These are phyloP conservation scores for Miscanthus sacchariflorus DNA, from an alignment of 202 grass and related monocot species.

Conservation along the genomic window DNA sequence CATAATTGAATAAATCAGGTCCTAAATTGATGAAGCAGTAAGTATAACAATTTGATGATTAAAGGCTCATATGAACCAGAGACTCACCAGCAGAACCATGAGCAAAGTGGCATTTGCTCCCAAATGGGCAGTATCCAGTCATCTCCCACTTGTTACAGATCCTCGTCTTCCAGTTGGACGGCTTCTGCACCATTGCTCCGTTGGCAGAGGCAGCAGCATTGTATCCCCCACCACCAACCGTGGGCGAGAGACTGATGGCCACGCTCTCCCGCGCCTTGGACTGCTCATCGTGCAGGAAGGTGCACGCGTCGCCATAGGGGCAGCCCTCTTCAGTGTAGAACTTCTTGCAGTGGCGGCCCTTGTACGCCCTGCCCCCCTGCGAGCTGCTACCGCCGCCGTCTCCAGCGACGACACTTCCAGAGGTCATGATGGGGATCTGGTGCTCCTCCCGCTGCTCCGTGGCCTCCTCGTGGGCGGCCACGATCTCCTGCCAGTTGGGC, in stretches of 20 bases:
- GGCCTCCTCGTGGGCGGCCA: conserved; percentile 78
- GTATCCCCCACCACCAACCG: conserved; percentile 62
- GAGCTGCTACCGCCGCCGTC: conserved; percentile 52
- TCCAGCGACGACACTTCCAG: conserved; percentile 43
- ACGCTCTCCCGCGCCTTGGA: conserved; percentile 95
- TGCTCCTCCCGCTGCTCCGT: conserved; percentile 77
- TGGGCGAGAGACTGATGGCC: conserved; percentile 86
- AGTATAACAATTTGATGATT: conserved; percentile 26
- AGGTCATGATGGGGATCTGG: conserved; percentile 89
- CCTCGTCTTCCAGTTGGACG: conserved; percentile 98
- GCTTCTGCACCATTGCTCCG: conserved; percentile 57
- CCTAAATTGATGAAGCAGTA: conserved; percentile 18
- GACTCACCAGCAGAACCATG: conserved; percentile 89
- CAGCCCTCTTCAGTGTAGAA: conserved; percentile 99
- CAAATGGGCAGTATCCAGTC: conserved; percentile 98
- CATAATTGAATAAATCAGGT: conserved; percentile 6
- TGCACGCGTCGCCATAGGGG: conserved; percentile 87
- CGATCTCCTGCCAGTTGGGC: conserved; percentile 97
- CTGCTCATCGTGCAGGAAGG: conserved; percentile 95
- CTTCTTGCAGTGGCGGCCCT: conserved; percentile 97
- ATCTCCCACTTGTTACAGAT: conserved; percentile 99
- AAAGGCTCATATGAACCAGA: not conserved
- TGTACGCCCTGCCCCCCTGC: conserved; percentile 72
- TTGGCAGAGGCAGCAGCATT: conserved; percentile 36
- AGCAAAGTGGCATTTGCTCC: conserved; percentile 97